These are phyloP conservation scores for Fusarium longipes DNA, from an alignment of 2,329 filamentous ascomycete species.

Conservation along the genomic window DNA sequence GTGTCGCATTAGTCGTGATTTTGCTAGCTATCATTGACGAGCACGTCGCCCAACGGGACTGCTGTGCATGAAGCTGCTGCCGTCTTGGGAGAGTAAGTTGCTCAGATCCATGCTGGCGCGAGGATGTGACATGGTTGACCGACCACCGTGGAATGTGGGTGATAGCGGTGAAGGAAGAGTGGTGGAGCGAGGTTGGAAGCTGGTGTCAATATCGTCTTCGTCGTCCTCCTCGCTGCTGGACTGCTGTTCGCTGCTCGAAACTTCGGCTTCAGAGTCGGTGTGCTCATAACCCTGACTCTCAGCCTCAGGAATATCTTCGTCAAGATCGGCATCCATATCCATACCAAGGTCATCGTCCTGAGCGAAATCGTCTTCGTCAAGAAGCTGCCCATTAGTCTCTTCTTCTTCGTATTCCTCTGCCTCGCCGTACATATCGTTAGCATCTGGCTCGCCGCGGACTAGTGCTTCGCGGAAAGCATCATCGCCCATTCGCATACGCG, in stretches of 20 bases:
- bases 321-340: constrained; percentile 75
- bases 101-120: constrained; percentile 67
- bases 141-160: constrained; percentile 51
- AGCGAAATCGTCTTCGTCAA: constrained; percentile 71
- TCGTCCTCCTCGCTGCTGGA: constrained; percentile 51
- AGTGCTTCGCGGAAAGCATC: constrained; percentile 71
- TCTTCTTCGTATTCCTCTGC: constrained; percentile 67
- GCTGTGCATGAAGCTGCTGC: constrained; percentile 67
- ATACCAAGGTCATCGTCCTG: constrained; percentile 48
- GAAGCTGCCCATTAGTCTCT: constrained; percentile 67
- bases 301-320: constrained; percentile 76
- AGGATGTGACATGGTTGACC: constrained; percentile 44
- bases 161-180: constrained; percentile 52
- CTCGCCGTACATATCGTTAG: constrained; percentile 62
- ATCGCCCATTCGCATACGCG: constrained; percentile 66
- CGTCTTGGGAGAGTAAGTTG: constrained; percentile 66
- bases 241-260: constrained; percentile 62
- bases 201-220: constrained; percentile 49
- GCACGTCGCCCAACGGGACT: constrained; percentile 62
- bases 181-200: constrained; percentile 55
- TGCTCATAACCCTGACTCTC: constrained; percentile 77
- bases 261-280: constrained; percentile 77
- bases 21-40: constrained; percentile 41
- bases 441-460: constrained; percentile 61
- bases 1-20: constrained; percentile 25